Percentiles rank a stretch among this genome's conserved stretches.
These are phyloP conservation scores for Incumbomyces lentus DNA, from an alignment of 2,329 filamentous ascomycete genomes.

Conservation along the genomic window DNA sequence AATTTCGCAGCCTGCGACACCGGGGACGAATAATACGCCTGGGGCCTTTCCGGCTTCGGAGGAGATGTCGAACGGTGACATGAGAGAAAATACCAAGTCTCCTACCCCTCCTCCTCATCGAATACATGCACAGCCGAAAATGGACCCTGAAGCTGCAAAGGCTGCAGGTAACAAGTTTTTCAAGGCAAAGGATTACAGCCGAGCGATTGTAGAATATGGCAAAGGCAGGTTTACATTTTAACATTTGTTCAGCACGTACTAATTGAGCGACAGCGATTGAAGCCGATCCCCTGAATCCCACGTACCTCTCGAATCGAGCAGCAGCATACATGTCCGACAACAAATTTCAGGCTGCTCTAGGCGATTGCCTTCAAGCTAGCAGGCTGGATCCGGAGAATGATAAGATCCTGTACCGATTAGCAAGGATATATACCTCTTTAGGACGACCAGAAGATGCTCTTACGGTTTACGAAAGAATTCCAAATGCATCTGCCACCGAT, in stretches of 20 bases:
- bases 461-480: slow-evolving; percentile 66
- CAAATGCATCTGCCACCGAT: slow-evolving; percentile 70
- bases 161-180: slow-evolving; percentile 90
- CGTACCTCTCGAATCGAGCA: slow-evolving; percentile 88
- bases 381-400: slow-evolving; percentile 75
- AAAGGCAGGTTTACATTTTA: slow-evolving; percentile 54
- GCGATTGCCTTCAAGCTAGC: slow-evolving; percentile 73
- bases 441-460: slow-evolving; percentile 82
- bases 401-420: slow-evolving; percentile 80
- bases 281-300: slow-evolving; percentile 71
- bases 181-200: slow-evolving; percentile 81
- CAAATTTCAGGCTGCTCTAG: slow-evolving; percentile 67
- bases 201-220: slow-evolving; percentile 85
- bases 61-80: slow-evolving; percentile 22
- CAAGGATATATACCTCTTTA: slow-evolving; percentile 78
- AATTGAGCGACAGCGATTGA: slow-evolving; percentile 60
- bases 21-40: slow-evolving; percentile 13
- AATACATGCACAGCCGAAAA: slow-evolving; percentile 38
- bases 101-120: slow-evolving; percentile 38
- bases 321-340: slow-evolving; percentile 86
- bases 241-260: slow-evolving; percentile 1
- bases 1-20: slow-evolving; percentile 16
- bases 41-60: slow-evolving; percentile 15
- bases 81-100: slow-evolving; percentile 27
- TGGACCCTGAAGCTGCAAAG: slow-evolving; percentile 88